Evolutionary conservation across 805 yeast species (phyloP).

Genomic region (Candida mattraensis): DNA sequence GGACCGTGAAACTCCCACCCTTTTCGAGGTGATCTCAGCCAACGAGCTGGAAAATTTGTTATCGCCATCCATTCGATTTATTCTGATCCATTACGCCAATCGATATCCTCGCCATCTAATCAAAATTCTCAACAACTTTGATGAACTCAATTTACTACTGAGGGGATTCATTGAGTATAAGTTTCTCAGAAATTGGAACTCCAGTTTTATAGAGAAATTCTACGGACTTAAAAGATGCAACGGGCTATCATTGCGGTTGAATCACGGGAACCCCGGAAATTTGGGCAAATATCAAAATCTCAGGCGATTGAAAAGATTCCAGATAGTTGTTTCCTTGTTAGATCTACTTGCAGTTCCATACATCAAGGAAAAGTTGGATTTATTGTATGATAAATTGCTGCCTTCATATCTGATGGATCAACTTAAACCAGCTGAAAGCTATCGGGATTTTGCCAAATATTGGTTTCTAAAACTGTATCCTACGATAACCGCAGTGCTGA

Average conservation of each 20-base stretch:
- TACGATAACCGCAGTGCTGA: slow-evolving; percentile 43
- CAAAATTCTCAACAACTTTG: slow-evolving; percentile 64
- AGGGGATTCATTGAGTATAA: slow-evolving; percentile 70
- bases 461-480: slow-evolving; percentile 66
- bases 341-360: slow-evolving; percentile 70
- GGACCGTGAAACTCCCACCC: slow-evolving; percentile 76
- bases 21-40: slow-evolving; percentile 85
- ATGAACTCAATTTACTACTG: slow-evolving; percentile 65
- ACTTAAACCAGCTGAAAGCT: slow-evolving; percentile 32
- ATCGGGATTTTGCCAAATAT: slow-evolving; percentile 29
- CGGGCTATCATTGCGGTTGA: slow-evolving; percentile 16
- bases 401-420: slow-evolving; percentile 58
- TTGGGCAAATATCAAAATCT: slow-evolving; percentile 43
- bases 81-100: slow-evolving; percentile 78
- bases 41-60: slow-evolving; percentile 73
- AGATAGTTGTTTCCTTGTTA: slow-evolving; percentile 53
- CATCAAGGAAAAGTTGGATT: slow-evolving; percentile 64
- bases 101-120: slow-evolving; percentile 71
- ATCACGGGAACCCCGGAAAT: slow-evolving; percentile 8
- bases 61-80: slow-evolving; percentile 79
- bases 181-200: slow-evolving; percentile 71
- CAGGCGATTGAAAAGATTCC: slow-evolving; percentile 52
- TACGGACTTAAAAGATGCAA: slow-evolving; percentile 78
- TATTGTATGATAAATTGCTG: slow-evolving; percentile 58
- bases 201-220: slow-evolving; percentile 87